Percentiles rank a stretch among this genome's conserved stretches.
These are phyloP conservation scores for Diutina neorugosa DNA, from an alignment of 1,139 yeast species.

Conservation along the genomic window DNA sequence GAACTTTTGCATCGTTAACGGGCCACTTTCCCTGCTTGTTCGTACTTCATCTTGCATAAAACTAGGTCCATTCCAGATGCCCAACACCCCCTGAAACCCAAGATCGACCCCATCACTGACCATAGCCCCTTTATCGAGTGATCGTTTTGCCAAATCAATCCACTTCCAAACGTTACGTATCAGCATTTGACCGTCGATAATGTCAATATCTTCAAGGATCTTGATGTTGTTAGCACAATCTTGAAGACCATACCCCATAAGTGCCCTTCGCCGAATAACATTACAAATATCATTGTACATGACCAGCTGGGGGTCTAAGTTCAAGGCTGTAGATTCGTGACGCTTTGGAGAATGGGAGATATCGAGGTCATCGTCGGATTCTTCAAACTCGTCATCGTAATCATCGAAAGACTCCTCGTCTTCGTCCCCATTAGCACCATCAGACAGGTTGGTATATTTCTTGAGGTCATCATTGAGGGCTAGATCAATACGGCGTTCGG, in stretches of 20 bases:
- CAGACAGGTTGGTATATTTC: background rate
- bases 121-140: constrained; percentile 62
- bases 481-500: background rate
- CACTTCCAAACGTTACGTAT: constrained; percentile 82
- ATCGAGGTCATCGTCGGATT: background rate
- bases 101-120: constrained; percentile 58
- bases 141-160: constrained; percentile 60
- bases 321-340: background rate
- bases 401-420: background rate
- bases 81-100: constrained; percentile 79
- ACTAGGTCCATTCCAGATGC: constrained; percentile 77
- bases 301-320: constrained; percentile 7
- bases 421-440: background rate
- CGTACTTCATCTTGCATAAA: constrained; percentile 50
- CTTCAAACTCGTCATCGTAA: background rate
- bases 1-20: constrained; percentile 32
- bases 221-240: constrained; percentile 56
- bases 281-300: constrained; percentile 54
- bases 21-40: constrained; percentile 19
- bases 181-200: constrained; percentile 40
- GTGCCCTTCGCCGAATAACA: constrained; percentile 58
- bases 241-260: constrained; percentile 52
- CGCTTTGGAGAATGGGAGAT: background rate
- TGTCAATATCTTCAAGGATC: constrained; percentile 40
- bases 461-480: constrained; percentile 1